Percentiles rank a stretch among this genome's conserved stretches.
phyloP scores from a whole-genome alignment of 345 rosid genomes.

The Isatis tinctoria region DNA sequence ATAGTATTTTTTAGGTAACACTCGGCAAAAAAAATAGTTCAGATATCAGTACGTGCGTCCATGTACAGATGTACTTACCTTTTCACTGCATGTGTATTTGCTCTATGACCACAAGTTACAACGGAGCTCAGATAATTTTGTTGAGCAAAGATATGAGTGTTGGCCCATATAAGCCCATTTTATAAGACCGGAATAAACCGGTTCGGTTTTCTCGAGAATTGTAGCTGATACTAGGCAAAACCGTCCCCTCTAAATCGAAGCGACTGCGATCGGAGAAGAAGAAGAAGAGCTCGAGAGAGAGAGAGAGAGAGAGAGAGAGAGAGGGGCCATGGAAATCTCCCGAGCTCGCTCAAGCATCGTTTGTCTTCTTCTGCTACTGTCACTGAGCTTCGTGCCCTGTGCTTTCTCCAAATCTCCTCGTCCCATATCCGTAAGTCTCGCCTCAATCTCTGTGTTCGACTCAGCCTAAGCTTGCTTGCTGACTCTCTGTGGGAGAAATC shows the following conservation, averaged over 20 bases:
- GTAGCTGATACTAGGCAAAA: background rate
- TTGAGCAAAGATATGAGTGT: background rate
- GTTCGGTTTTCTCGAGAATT: background rate
- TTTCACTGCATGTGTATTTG: too few relatives aligned
- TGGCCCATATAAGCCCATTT: constrained; percentile 9
- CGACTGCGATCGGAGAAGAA: constrained; percentile 22
- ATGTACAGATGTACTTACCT: too few relatives aligned
- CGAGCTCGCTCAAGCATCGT: background rate
- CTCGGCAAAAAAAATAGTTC: too few relatives aligned
- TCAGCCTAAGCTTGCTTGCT: background rate
- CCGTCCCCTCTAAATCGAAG: constrained; percentile 13
- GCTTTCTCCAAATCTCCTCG: constrained; percentile 48
- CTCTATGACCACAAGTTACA: background rate
- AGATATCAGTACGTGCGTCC: too few relatives aligned
- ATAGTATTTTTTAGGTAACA: too few relatives aligned
- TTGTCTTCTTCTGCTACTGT: constrained; percentile 28
- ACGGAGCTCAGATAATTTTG: background rate
- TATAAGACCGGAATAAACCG: background rate
- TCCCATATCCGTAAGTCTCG: constrained; percentile 42
- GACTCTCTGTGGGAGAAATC: background rate
- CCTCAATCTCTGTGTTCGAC: background rate
- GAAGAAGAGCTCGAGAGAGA: background rate
- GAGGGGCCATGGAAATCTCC: constrained; percentile 18
- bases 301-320: background rate
- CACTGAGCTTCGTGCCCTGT: constrained; percentile 10